A percentile compares a stretch with the other conserved stretches of the same genome.
These are phyloP conservation scores for Hortiboletus campestris DNA, from an alignment of 768 basidiomycete genomes.

Conservation along the genomic window DNA sequence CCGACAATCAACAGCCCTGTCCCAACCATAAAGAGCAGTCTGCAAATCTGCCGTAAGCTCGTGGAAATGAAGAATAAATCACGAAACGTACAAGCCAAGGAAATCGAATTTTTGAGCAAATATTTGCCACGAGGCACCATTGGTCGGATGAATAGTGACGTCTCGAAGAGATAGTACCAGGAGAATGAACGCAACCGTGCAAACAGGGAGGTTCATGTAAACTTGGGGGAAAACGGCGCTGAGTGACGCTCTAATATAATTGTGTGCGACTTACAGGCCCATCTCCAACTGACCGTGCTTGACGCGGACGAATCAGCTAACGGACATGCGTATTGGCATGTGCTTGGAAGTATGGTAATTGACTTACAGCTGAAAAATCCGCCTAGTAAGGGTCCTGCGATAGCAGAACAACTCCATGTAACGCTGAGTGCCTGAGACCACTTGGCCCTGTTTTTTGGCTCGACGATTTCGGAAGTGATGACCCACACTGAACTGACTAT, in stretches of 20 bases:
- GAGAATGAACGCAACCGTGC: slow-evolving; percentile 55
- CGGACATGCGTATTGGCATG: slow-evolving; percentile 21
- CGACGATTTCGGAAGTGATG: slow-evolving; percentile 81
- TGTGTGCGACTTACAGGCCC: slow-evolving; percentile 64
- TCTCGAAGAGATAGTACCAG: slow-evolving; percentile 59
- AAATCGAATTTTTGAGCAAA: slow-evolving; percentile 69
- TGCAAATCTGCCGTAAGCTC: slow-evolving; percentile 33
- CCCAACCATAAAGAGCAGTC: slow-evolving; percentile 70
- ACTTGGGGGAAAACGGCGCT: slow-evolving; percentile 43
- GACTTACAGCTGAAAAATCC: slow-evolving; percentile 74
- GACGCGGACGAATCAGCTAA: slow-evolving; percentile 28
- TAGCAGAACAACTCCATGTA: slow-evolving; percentile 84
- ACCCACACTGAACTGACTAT: slow-evolving; percentile 87
- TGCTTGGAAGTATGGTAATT: slow-evolving; percentile 7
- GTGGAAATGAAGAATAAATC: slow-evolving; percentile 13
- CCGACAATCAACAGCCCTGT: slow-evolving; percentile 75
- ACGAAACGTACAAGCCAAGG: slow-evolving; percentile 64
- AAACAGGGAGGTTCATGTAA: slow-evolving; percentile 80
- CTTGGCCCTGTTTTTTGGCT: slow-evolving; percentile 64
- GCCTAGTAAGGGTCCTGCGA: slow-evolving; percentile 81
- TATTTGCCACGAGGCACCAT: slow-evolving; percentile 53
- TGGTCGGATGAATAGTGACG: slow-evolving; percentile 45
- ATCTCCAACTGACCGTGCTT: slow-evolving; percentile 64
- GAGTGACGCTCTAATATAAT: slow-evolving; percentile 13
- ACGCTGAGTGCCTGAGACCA: slow-evolving; percentile 85